phyloP scores from a whole-genome alignment of 2,329 filamentous ascomycete species.

The Botrytis fragariae region DNA sequence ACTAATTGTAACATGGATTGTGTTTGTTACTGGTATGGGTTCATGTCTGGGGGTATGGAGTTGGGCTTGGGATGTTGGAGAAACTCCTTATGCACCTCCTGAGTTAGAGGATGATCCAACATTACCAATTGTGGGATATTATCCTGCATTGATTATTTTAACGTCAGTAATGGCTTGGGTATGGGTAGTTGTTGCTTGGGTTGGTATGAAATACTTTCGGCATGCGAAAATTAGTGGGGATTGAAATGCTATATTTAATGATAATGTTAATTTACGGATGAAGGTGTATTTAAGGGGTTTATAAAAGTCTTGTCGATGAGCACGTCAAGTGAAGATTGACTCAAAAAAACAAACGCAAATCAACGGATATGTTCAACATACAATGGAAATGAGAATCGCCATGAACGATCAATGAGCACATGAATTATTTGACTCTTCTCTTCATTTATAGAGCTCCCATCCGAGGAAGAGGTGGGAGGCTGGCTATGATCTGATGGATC shows the following conservation, averaged over 20 bases:
- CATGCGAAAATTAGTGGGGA: conserved; percentile 79
- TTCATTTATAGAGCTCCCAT: background rate
- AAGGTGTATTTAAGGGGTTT: background rate
- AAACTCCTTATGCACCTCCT: conserved; percentile 91
- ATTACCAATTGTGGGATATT: conserved; percentile 93
- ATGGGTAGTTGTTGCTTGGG: conserved; percentile 96
- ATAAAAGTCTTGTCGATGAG: background rate
- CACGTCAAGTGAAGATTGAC: background rate
- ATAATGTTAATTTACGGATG: conserved; percentile 15
- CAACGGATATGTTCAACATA: background rate
- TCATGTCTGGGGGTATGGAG: conserved; percentile 93
- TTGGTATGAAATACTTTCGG: conserved; percentile 99
- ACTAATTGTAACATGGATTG: conserved; percentile 84
- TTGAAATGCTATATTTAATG: conserved; percentile 27
- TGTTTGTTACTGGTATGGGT: conserved; percentile 96
- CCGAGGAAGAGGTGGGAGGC: too few relatives aligned
- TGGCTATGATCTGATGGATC: background rate
- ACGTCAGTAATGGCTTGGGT: conserved; percentile 98
- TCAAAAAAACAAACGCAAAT: background rate
- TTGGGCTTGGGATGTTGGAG: conserved; percentile 98
- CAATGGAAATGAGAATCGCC: background rate
- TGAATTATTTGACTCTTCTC: background rate
- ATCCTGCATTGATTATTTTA: conserved; percentile 88
- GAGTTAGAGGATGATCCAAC: conserved; percentile 95
- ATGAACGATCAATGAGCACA: background rate